Evolutionary conservation across 106 monocot species (phyloP).

Genomic region (Dendrobium chrysotoxum): DNA sequence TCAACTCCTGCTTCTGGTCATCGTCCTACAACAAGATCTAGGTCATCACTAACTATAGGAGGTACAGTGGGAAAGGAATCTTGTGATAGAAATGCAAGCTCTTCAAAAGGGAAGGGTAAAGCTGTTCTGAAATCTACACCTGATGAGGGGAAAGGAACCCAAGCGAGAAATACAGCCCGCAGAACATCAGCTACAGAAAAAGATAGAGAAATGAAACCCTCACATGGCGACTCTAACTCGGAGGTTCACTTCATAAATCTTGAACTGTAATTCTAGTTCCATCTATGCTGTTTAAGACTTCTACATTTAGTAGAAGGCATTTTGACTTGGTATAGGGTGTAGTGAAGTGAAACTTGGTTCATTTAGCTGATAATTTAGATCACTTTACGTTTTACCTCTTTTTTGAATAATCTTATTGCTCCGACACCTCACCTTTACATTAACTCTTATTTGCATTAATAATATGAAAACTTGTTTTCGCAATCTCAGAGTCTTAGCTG

Average conservation of each 20-base stretch:
- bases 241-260: constrained; percentile 37
- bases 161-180: constrained; percentile 67
- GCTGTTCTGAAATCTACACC: constrained; percentile 57
- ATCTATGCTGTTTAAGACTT: not conserved
- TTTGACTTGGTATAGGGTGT: not conserved
- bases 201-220: constrained; percentile 54
- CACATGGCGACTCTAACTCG: constrained; percentile 49
- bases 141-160: constrained; percentile 63
- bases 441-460: not conserved
- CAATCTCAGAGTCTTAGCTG: not conserved
- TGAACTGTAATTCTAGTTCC: not conserved
- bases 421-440: not conserved
- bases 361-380: not conserved
- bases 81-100: constrained; percentile 38
- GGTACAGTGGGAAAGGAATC: constrained; percentile 45
- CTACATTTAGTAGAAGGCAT: not conserved
- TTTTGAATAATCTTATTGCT: not conserved
- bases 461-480: not conserved
- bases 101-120: constrained; percentile 90
- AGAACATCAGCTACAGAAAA: constrained; percentile 66
- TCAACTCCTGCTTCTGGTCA: constrained; percentile 46
- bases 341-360: not conserved
- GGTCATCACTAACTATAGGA: constrained; percentile 53
- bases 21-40: constrained; percentile 67
- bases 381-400: not conserved